These are phyloP conservation scores for Ploettnerulaceae sp. DNA, from an alignment of 2,329 filamentous ascomycete species.

Conservation along the genomic window DNA sequence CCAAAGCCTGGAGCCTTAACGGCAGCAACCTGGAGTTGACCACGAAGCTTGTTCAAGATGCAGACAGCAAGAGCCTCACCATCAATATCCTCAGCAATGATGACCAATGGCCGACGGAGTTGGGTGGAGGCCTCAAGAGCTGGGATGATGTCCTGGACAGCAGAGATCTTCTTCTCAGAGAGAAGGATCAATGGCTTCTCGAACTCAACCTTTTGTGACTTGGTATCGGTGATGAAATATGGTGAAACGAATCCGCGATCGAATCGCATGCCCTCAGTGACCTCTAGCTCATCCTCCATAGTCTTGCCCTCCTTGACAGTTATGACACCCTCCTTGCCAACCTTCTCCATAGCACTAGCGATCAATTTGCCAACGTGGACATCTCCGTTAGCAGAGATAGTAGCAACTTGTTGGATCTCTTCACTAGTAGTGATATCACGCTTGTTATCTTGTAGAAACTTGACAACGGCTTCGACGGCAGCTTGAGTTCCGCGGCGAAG, in stretches of 20 bases:
- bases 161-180: conserved; percentile 99
- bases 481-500: conserved; percentile 95
- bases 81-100: conserved; percentile 98
- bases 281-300: conserved; percentile 92
- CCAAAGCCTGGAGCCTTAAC: conserved; percentile 99
- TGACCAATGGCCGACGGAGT: conserved; percentile 89
- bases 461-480: conserved; percentile 88
- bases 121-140: conserved; percentile 96
- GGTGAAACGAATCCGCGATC: conserved; percentile 97
- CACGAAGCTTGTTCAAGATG: conserved; percentile 99
- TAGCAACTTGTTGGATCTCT: conserved; percentile 96
- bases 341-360: conserved; percentile 98
- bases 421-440: conserved; percentile 95
- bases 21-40: conserved; percentile 95
- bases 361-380: conserved; percentile 92
- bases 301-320: conserved; percentile 99
- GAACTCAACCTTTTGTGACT: conserved; percentile 98
- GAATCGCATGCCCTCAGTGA: conserved; percentile 99
- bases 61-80: conserved; percentile 97
- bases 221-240: conserved; percentile 99
- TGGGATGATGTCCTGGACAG: conserved; percentile 97
- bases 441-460: conserved; percentile 94
- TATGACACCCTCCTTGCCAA: conserved; percentile 99
- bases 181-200: conserved; percentile 98
- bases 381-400: conserved; percentile 97